Conservation (phyloP, 495 filamentous ascomycete genomes). For the Podospora pseudopauciseta region DNA sequence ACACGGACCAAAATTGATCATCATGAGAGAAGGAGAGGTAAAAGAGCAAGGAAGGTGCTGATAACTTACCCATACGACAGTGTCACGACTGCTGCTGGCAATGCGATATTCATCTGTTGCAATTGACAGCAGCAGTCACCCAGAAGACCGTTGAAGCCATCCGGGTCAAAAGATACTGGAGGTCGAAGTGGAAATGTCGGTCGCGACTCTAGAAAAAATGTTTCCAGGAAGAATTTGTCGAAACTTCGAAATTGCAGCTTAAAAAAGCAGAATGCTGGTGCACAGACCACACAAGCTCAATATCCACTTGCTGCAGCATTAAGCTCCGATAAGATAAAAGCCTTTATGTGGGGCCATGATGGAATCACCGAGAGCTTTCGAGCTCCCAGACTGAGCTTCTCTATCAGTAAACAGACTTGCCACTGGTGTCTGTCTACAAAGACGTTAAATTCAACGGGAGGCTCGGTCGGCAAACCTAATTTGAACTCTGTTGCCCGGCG, state of each 20-base stretch:
- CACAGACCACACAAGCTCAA: constrained; percentile 13
- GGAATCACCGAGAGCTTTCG: constrained; percentile 35
- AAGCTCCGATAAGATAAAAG: constrained; percentile 30
- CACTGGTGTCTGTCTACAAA: neutral
- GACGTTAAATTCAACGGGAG: neutral
- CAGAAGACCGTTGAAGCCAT: neutral
- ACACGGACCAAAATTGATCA: constrained; percentile 98
- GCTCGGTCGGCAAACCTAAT: neutral
- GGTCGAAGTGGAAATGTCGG: neutral
- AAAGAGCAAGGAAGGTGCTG: neutral
- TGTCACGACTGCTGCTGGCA: neutral
- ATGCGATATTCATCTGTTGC: neutral
- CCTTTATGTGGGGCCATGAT: constrained; percentile 7
- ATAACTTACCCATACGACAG: neutral
- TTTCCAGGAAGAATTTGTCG: constrained; percentile 11
- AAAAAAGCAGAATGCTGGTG: constrained; percentile 27
- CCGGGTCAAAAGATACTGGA: neutral
- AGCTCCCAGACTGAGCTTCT: constrained; percentile 4
- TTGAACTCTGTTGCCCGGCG: neutral
- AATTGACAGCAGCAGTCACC: neutral
- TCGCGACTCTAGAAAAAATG: constrained; percentile 13
- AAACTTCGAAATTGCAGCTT: constrained; percentile 17
- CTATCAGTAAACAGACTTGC: constrained; percentile 3
- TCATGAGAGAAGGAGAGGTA: constrained; percentile 51
- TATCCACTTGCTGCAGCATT: neutral